Percentiles rank a stretch among this genome's conserved stretches.
phyloP scores from a whole-genome alignment of 805 yeast species.

The Saturnispora diversa region DNA sequence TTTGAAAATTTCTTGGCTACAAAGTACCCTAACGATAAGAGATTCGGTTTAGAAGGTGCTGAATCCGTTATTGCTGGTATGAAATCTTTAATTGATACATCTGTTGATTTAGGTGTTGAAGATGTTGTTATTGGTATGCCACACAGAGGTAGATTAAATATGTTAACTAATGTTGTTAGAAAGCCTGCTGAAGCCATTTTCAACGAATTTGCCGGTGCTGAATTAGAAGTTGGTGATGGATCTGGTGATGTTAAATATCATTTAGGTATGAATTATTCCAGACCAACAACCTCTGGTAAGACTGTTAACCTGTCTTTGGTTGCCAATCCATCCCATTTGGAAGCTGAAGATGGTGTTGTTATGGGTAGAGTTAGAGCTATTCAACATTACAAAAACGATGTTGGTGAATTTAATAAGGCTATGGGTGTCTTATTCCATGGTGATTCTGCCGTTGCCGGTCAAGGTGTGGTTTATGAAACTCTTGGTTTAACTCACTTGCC shows the following conservation, averaged over 20 bases:
- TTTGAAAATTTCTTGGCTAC: slow-evolving; percentile 90
- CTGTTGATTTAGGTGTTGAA: slow-evolving; percentile 88
- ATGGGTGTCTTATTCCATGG: slow-evolving; percentile 92
- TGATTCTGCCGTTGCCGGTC: slow-evolving; percentile 98
- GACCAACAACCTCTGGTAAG: slow-evolving; percentile 98
- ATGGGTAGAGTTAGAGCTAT: slow-evolving; percentile 96
- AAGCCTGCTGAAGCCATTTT: slow-evolving; percentile 97
- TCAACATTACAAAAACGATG: slow-evolving; percentile 83
- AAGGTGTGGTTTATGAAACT: slow-evolving; percentile 98
- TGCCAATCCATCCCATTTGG: slow-evolving; percentile 98
- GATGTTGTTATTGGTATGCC: slow-evolving; percentile 99
- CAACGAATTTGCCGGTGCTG: slow-evolving; percentile 89
- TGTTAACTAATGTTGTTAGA: slow-evolving; percentile 96
- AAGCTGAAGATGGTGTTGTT: slow-evolving; percentile 98
- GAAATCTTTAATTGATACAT: slow-evolving; percentile 88
- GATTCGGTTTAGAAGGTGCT: slow-evolving; percentile 98
- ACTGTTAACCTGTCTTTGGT: slow-evolving; percentile 91
- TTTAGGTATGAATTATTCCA: slow-evolving; percentile 96
- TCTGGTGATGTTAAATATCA: slow-evolving; percentile 99
- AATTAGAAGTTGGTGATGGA: slow-evolving; percentile 79
- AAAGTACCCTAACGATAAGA: slow-evolving; percentile 96
- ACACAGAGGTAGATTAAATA: slow-evolving; percentile 97
- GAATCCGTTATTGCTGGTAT: slow-evolving; percentile 95
- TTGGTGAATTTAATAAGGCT: slow-evolving; percentile 76
- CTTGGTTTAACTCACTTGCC: slow-evolving; percentile 91